Evolutionary conservation across 1,284 basidiomycete species (phyloP), one percentile per base, ranked within the genome.

Genomic region (Crepidotus sp.): DNA sequence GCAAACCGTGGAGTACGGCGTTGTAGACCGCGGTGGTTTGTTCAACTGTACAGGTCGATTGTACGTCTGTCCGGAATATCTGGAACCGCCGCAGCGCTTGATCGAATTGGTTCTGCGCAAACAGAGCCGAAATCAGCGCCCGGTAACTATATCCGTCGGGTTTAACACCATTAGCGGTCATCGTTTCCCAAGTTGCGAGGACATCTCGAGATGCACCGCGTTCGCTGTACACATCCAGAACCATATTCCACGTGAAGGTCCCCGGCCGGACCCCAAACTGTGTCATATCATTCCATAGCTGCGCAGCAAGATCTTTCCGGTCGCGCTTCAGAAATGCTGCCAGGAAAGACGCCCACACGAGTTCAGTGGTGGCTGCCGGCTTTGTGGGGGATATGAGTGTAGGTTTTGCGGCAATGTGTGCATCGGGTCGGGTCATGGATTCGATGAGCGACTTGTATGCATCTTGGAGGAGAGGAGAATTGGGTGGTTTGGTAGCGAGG

Each of bases 271-370:
- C 58, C 1, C 69, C 71, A n/a, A 71, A 59, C 18, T 58, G 56
- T 10, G 63, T 42, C 63, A 85, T 71, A 51, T 83, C 78, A 29
- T 74, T 67, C 84, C 83, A 86, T 5, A 86, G 55, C 24, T 61
- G 61, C 35, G 69, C 70, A 0, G 77, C 83, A 14, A 79, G 57
- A 43, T 83, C 76, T 32, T 67, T 64, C 35, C 69, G 63, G 22
- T 70, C 63, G 49, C 69, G 69, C 42, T 63, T 65, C 35, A 84
- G 59, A 50, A 84, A 83, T 13, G 71, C 75, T 3, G 66, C 68
- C 36, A 88, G 60, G 52, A 88, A 77, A 2, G 73, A 66, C 0
- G 68, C 66, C 83, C 83, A 88, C 14, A 66, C 61, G 8, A 67
- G 59, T 45, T 76, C 70, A 3, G 73, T 68, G 54, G 87, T 61